Evolutionary conservation across 164 flowering plant genomes (phyloP).

Genomic region (Berberis thunbergii): DNA sequence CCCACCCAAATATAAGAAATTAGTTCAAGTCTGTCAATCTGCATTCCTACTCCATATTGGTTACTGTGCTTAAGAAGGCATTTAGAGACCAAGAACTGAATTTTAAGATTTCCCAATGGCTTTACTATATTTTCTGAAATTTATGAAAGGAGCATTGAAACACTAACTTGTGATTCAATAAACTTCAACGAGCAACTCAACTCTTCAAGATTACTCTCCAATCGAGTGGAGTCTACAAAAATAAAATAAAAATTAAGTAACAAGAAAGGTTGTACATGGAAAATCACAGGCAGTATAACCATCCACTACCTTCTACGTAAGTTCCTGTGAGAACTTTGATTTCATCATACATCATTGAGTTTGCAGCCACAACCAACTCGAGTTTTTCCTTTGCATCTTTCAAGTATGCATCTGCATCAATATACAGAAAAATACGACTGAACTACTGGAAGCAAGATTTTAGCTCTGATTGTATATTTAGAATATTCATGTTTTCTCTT

Average conservation of each 20-base stretch:
- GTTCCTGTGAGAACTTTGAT: constrained; percentile 33
- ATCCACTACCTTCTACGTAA: constrained; percentile 30
- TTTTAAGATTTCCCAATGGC: too few relatives aligned
- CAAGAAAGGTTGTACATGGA: not conserved
- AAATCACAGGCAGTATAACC: not conserved
- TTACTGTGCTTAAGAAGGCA: too few relatives aligned
- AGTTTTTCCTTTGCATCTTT: constrained; percentile 36
- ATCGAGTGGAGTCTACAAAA: constrained; percentile 32
- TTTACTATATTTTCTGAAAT: too few relatives aligned
- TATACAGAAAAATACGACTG: not conserved
- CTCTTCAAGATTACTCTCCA: constrained; percentile 43
- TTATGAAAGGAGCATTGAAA: too few relatives aligned
- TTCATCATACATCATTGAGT: constrained; percentile 29
- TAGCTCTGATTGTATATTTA: not conserved
- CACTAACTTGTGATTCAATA: constrained; percentile 37
- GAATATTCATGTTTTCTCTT: too few relatives aligned
- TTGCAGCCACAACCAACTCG: constrained; percentile 30
- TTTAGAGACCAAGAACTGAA: too few relatives aligned
- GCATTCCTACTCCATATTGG: too few relatives aligned
- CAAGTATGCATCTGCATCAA: constrained; percentile 32
- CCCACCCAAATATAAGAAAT: too few relatives aligned
- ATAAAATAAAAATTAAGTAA: not conserved
- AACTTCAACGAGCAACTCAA: constrained; percentile 28
- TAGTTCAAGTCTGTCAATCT: too few relatives aligned
- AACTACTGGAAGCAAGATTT: not conserved